Percentiles rank a stretch among this genome's conserved stretches.
phyloP scores from a whole-genome alignment of 768 basidiomycete species.

The Lentinula lateritia region DNA sequence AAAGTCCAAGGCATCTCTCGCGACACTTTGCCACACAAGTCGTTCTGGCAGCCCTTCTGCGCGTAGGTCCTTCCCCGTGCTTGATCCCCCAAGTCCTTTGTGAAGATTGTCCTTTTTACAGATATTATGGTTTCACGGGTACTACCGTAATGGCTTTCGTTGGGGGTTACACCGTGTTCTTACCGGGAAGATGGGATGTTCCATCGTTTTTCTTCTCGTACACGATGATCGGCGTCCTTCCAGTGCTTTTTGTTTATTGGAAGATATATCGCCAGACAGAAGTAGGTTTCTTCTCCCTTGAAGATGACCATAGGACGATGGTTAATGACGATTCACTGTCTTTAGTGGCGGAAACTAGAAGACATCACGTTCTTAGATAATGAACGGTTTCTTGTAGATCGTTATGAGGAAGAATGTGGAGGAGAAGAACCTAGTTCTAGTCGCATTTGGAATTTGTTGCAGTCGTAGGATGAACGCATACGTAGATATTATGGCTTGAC shows the following conservation, averaged over 20 bases:
- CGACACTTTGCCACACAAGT: slow-evolving; percentile 37
- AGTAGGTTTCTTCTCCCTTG: slow-evolving; percentile 19
- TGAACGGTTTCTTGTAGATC: slow-evolving; percentile 37
- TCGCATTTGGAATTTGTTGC: slow-evolving; percentile 19
- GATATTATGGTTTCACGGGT: slow-evolving; percentile 40
- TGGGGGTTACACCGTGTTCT: slow-evolving; percentile 45
- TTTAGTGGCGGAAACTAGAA: slow-evolving; percentile 33
- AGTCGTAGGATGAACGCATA: background rate
- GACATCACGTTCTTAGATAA: slow-evolving; percentile 39
- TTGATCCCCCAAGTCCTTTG: background rate
- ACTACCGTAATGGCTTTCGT: slow-evolving; percentile 43
- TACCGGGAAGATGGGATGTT: slow-evolving; percentile 43
- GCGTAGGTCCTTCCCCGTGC: slow-evolving; percentile 21
- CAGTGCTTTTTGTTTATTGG: slow-evolving; percentile 39
- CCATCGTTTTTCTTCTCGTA: slow-evolving; percentile 47
- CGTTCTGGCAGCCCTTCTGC: slow-evolving; percentile 47
- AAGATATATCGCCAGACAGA: slow-evolving; percentile 35
- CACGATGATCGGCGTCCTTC: slow-evolving; percentile 36
- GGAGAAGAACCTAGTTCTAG: background rate
- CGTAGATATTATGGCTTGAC: too few relatives aligned
- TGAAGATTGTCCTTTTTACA: slow-evolving; percentile 8
- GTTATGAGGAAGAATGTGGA: slow-evolving; percentile 30
- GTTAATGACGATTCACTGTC: background rate
- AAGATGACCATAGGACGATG: background rate
- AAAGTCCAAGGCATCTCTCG: slow-evolving; percentile 40